These are phyloP conservation scores for Microcyclosporella mali DNA, from an alignment of 2,329 filamentous ascomycete genomes.

Conservation along the genomic window DNA sequence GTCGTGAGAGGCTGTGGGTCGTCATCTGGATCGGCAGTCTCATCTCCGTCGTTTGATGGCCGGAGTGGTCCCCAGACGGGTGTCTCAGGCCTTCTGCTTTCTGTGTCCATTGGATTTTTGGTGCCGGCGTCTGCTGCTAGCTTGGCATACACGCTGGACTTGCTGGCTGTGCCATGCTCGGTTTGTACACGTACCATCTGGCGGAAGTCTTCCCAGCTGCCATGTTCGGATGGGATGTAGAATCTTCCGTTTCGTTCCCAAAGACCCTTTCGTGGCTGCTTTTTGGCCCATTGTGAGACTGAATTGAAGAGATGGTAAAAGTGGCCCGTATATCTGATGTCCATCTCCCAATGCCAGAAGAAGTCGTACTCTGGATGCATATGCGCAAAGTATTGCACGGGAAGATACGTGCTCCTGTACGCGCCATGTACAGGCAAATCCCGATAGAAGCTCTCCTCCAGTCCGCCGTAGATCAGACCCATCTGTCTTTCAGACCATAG, in stretches of 20 bases:
- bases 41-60: constrained; percentile 37
- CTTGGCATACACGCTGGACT: constrained; percentile 40
- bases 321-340: constrained; percentile 82
- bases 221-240: constrained; percentile 66
- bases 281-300: constrained; percentile 58
- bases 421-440: constrained; percentile 63
- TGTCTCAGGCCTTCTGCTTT: constrained; percentile 37
- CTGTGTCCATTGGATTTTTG: constrained; percentile 39
- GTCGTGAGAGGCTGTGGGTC: constrained; percentile 50
- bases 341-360: constrained; percentile 96
- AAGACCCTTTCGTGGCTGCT: constrained; percentile 63
- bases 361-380: constrained; percentile 83
- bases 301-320: constrained; percentile 74
- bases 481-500: constrained; percentile 50
- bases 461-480: constrained; percentile 48
- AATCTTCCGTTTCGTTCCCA: constrained; percentile 75
- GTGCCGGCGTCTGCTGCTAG: constrained; percentile 25
- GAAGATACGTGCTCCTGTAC: constrained; percentile 78
- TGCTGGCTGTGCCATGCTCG: constrained; percentile 44
- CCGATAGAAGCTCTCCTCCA: constrained; percentile 46
- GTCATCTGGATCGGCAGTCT: constrained; percentile 46
- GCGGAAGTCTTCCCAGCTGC: constrained; percentile 66
- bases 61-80: constrained; percentile 45
- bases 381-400: constrained; percentile 87
- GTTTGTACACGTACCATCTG: constrained; percentile 59